phyloP scores from a whole-genome alignment of 495 filamentous ascomycete genomes.

The Durotheca rogersii region DNA sequence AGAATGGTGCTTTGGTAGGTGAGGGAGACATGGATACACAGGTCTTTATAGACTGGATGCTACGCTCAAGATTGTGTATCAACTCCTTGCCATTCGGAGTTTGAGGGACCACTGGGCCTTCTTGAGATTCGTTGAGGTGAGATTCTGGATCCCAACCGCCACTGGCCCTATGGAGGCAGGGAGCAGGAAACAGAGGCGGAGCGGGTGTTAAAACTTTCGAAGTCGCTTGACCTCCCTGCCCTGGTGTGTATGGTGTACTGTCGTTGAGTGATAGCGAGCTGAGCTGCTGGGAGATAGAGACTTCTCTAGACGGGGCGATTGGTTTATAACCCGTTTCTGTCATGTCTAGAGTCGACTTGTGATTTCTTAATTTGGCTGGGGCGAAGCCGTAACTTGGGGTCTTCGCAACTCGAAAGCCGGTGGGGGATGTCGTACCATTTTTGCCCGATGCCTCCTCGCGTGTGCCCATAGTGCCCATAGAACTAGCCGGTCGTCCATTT shows the following conservation, averaged over 20 bases:
- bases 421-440: constrained; percentile 66
- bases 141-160: background rate
- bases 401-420: constrained; percentile 29
- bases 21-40: constrained; percentile 33
- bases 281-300: constrained; percentile 31
- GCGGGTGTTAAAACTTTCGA: constrained; percentile 22
- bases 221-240: constrained; percentile 43
- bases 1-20: constrained; percentile 52
- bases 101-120: constrained; percentile 40
- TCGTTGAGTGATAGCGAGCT: constrained; percentile 36
- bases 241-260: background rate
- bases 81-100: constrained; percentile 14
- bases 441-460: constrained; percentile 39
- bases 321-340: constrained; percentile 12
- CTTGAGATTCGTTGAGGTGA: constrained; percentile 13
- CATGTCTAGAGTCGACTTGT: constrained; percentile 34
- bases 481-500: constrained; percentile 57
- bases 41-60: constrained; percentile 11
- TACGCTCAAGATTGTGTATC: constrained; percentile 13
- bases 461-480: constrained; percentile 62
- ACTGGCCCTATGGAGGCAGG: background rate
- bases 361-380: constrained; percentile 27
- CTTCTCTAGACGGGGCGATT: constrained; percentile 29
- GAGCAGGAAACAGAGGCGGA: constrained; percentile 2
- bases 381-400: constrained; percentile 22